A percentile compares a stretch with the other conserved stretches of the same genome.
Conservation (phyloP, 495 filamentous ascomycete species). For the Penicillium verhagenii region DNA sequence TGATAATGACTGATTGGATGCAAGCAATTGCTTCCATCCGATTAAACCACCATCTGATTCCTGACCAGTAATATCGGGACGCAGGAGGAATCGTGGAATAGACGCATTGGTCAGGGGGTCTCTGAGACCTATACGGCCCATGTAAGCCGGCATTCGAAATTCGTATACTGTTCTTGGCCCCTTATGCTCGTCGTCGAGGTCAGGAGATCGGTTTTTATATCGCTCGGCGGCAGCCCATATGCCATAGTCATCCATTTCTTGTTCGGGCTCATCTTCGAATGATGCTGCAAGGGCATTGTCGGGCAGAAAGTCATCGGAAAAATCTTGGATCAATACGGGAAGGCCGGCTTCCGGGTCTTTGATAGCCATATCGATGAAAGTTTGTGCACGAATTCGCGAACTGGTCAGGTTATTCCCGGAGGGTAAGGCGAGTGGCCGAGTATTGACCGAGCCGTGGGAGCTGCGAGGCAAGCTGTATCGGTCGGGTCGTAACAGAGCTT, state of each 20-base stretch:
- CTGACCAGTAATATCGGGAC: conserved; percentile 42
- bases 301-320: conserved; percentile 41
- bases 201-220: conserved; percentile 21
- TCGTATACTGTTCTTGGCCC: conserved; percentile 41
- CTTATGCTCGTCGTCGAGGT: conserved; percentile 22
- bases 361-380: conserved; percentile 49
- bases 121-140: conserved; percentile 39
- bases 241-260: conserved; percentile 39
- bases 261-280: conserved; percentile 37
- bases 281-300: conserved; percentile 34
- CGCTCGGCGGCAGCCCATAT: conserved; percentile 32
- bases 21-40: conserved; percentile 46
- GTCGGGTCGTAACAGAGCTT: conserved; percentile 50
- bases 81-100: conserved; percentile 46
- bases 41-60: conserved; percentile 47
- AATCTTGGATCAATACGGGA: conserved; percentile 44
- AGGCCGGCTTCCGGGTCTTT: conserved; percentile 45
- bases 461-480: conserved; percentile 48
- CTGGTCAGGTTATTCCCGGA: conserved; percentile 48
- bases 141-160: conserved; percentile 46
- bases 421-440: conserved; percentile 42
- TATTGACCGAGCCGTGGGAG: conserved; percentile 47
- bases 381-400: conserved; percentile 48
- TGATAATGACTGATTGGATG: conserved; percentile 41
- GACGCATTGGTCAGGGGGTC: conserved; percentile 30